Base-by-base conservation (phyloP, 129 eudicot species). In the Pittosporum tobira region DNA sequence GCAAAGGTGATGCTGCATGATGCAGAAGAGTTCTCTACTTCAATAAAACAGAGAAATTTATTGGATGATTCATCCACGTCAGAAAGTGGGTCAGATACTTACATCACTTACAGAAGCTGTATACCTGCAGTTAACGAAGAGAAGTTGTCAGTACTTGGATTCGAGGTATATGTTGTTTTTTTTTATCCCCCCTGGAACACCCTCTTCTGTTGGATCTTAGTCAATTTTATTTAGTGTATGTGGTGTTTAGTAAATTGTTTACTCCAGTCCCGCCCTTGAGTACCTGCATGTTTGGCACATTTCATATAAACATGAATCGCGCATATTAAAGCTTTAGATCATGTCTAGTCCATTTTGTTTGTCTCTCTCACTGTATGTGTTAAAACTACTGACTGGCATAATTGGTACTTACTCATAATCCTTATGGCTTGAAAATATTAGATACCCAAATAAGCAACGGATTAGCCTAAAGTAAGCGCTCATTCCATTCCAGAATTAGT, bases 71-170 rank as follows among this genome's bases (percentile, higher is more conserved):
- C 82, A 66, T 67, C 96, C 66, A 64, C 25, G 57, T 57, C 65
- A 54, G 60, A 76, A 61, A 73, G 48, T 51, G 86, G 75, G 44
- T n/a, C 66, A 52, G 75, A 77, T 29, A 36, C 73, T 42, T 85
- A 85, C 59, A 53, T 77, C 46, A 77, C 95, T 55, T 89, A 84
- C 58, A 75, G 97, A 76, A 89, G 97, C 73, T 89, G 97, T 65
- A 79, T 89, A 49, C 86, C 88, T 73, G 81, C 88, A 55, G 67
- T 72, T 48, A 72, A 71, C 66, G 80, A 88, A 65, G 96, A 88
- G 65, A 88, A 70, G 72, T 47, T 88, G 36, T 84, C 96, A 0
- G 78, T 84, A 30, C 74, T 88, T 65, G 89, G 94, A 37, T 88
- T 84, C 68, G 94, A 88, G 96, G 96, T 88, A 77, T 40, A n/a